Evolutionary conservation across 306 rosid species (phyloP), one percentile per base, ranked within the genome.

Genomic region (Fragaria nilgerrensis): DNA sequence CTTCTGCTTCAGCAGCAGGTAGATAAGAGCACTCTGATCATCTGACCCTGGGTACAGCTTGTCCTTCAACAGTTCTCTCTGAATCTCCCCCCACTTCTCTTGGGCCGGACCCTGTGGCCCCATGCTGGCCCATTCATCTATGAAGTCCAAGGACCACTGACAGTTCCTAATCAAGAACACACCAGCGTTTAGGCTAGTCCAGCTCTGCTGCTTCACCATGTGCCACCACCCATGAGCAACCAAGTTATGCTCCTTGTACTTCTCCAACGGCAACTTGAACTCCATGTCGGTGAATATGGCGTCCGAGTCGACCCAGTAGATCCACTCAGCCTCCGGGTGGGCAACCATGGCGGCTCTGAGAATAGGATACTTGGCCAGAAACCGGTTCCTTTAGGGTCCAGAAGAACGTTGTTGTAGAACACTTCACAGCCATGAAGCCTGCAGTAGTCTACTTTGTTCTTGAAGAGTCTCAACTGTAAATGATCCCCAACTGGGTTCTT

Each of bases 241-340:
- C 3, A 95, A 92, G 83, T 89, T 89, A 74, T 89, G 83, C 0
- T 86, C 62, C 49, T 78, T 90, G 92, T 92, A 95, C 27, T 86
- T 84, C 5, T 83, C 78, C 3, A 94, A 0, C 0, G 98, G 97
- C 2, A 87, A 85, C 79, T 83, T 86, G 85, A 92, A 95, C 10
- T 92, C 97, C 95, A 95, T 89, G 87, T 95, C 95, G 39, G 98
- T 90, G 81, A 95, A 82, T 74, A 87, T 13, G 1, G 97, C 97
- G 84, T 92, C 97, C 53, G 97, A 92, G 87, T 92, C 99, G 5
- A 95, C 93, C 99, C 99, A 95, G 92, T 90, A 95, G 86, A 95
- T 89, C 97, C 97, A 95, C 84, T 95, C 98, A 27, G 88, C 91
- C 58, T 89, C 97, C 1, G 97, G 97, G 14, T 92, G 99, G 67